These are phyloP conservation scores for Acacia melanoxylon DNA, from an alignment of 306 rosid genomes.

Conservation along the genomic window DNA sequence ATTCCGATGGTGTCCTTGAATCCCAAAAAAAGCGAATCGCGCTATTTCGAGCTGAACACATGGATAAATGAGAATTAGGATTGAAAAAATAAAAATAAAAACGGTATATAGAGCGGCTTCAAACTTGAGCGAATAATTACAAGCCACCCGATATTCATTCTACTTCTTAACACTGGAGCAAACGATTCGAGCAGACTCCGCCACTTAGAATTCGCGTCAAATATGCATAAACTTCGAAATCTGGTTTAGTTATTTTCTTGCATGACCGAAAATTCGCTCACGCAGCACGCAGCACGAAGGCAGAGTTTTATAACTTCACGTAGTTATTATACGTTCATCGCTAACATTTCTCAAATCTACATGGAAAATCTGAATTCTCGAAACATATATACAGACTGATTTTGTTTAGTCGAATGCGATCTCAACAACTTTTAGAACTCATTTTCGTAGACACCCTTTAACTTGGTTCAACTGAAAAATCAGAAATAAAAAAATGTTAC, in stretches of 20 bases:
- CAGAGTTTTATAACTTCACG: neutral
- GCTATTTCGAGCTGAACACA: neutral
- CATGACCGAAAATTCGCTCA: neutral
- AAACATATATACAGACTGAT: neutral
- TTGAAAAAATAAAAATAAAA: neutral
- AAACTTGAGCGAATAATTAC: neutral
- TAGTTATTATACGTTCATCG: neutral
- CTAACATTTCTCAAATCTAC: constrained; percentile 2
- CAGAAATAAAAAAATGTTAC: constrained; percentile 51
- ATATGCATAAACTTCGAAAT: neutral
- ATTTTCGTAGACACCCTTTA: constrained; percentile 5
- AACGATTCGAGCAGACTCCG: neutral
- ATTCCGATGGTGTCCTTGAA: neutral
- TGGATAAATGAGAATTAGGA: neutral
- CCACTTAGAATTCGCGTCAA: neutral
- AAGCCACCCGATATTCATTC: neutral
- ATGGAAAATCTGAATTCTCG: neutral
- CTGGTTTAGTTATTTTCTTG: neutral
- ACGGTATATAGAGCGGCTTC: neutral
- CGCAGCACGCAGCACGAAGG: neutral
- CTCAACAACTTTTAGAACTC: constrained; percentile 8
- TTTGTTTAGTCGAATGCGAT: neutral
- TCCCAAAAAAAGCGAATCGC: neutral
- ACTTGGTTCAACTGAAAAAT: neutral
- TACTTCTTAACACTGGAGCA: neutral